phyloP scores from a whole-genome alignment of 2,329 filamentous ascomycete genomes.

The Cadophora luteo-olivacea region DNA sequence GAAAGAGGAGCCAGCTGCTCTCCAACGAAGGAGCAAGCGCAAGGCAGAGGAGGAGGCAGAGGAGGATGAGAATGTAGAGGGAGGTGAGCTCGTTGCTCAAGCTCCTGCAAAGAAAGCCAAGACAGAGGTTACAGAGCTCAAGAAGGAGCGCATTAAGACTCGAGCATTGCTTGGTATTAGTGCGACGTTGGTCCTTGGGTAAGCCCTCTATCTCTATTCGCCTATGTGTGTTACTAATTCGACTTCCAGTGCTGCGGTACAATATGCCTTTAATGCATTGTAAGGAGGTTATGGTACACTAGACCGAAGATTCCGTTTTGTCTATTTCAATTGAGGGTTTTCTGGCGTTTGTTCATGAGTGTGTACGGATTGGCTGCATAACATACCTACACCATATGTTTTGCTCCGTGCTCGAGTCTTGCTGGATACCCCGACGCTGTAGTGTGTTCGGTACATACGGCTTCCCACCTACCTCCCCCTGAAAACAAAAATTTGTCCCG shows the following conservation, averaged over 20 bases:
- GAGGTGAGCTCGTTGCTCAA: conserved; percentile 49
- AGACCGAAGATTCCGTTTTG: conserved; percentile 20
- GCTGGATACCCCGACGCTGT: conserved; percentile 36
- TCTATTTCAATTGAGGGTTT: conserved; percentile 26
- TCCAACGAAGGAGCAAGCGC: conserved; percentile 64
- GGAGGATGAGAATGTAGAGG: conserved; percentile 54
- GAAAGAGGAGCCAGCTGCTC: conserved; percentile 22
- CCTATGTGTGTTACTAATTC: conserved; percentile 26
- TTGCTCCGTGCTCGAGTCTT: conserved; percentile 9
- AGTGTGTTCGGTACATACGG: conserved; percentile 7
- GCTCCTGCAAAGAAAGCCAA: conserved; percentile 76
- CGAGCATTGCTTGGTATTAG: conserved; percentile 86
- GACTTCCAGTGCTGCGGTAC: conserved; percentile 42
- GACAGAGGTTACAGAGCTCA: conserved; percentile 76
- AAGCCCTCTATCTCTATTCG: conserved; percentile 52
- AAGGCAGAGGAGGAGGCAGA: conserved; percentile 76
- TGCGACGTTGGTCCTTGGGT: conserved; percentile 90
- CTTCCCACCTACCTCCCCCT: neutral
- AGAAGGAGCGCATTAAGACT: conserved; percentile 85
- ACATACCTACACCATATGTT: conserved; percentile 4
- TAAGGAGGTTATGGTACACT: conserved; percentile 23
- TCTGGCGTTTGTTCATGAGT: conserved; percentile 17
- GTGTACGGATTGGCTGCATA: neutral
- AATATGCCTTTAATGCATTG: conserved; percentile 44
- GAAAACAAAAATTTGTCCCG: neutral